Evolutionary conservation across 2,329 filamentous ascomycete genomes (phyloP), one percentile per base, ranked within the genome.

Genomic region (Calonectria honghensis): DNA sequence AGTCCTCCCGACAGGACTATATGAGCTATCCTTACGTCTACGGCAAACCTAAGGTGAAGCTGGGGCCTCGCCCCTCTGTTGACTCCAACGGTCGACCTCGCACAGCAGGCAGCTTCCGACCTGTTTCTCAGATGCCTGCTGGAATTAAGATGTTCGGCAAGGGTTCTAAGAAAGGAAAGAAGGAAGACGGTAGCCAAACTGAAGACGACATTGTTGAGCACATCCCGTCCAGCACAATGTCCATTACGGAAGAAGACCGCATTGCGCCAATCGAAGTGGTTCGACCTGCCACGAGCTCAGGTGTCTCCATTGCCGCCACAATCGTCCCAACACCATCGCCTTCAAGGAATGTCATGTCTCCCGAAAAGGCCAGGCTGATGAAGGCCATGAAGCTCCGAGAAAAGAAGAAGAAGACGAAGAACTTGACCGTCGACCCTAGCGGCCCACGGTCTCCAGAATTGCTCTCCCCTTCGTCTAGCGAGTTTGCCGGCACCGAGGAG

Each of bases 301-400:
- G 86, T 39, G 82, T 86, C 32, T 86, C 87, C 48, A 82, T 86
- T 52, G 87, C 87, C 73, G 84, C 86, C 27, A 78, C 82, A 48
- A 76, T 84, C 39, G 82, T 85, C 37, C 81, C 85, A 4, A 77
- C 87, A 70, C 87, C 88, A 18, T 82, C 89, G 79, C 85, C 88
- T 7, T 78, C 79, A 48, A 87, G 86, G 79, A 85, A 86, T 84
- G 80, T 88, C 83, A 94, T 97, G 81, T 95, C 95, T 1, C 95
- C 95, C 0, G 97, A 99, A 84, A 98, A 97, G 86, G 92, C 95
- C 75, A 91, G 97, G 70, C 88, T 99, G 76, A 96, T 98, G 95
- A 98, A 97, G 86, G 97, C 97, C 10, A 90, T 98, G 86, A 94
- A 98, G 84, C 85, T 98, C 79, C 91, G 96, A 68, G 97, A 97